Base-by-base conservation (phyloP, 108 stramenopile species). In the Fragilariopsis cylindrus region DNA sequence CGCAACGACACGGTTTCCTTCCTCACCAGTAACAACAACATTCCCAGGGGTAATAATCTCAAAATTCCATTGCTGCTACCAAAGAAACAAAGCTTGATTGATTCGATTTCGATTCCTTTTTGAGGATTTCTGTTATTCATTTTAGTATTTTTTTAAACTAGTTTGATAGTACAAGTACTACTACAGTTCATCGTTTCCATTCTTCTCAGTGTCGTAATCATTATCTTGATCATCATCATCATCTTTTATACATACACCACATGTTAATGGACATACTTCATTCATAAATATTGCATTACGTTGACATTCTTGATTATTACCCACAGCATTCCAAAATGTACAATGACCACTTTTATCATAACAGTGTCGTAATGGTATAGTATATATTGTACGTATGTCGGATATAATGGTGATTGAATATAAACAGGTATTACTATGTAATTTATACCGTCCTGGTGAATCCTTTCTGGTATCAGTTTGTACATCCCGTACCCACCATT, bases 261-360 rank as follows among this genome's bases (percentile, higher is more conserved):
- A 88, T 19, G 84, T 81, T 46, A 74, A 18, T 18, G 47, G 15
- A 60, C 87, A 88, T 50, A 71, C 53, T 19, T 85, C 71, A 42
- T 47, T 16, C 87, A 88, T 88, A 60, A 88, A 88, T 30, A n/a
- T 43, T 48, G 82, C 82, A 75, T 88, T 87, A 63, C 78, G 68
- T 4, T 55, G 41, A 53, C 88, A 89, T 62, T 89, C 75, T 4
- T 19, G 48, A 12, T 12, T 53, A 15, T 1, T 1, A 15, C 70
- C 65, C 6, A 77, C 76, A 7, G 21, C 50, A 7, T 76, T 49
- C 88, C 88, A 90, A 52, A 76, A 90, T 6, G 45, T 4, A 45
- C 88, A 89, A 74, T 89, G 86, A 6, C 86, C 88, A 9, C 76
- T 77, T 55, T 85, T 19, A 75, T 90, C 86, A 54, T 75, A 70